Evolutionary conservation across 1,284 basidiomycete species (phyloP).

Genomic region (Malassezia nana): DNA sequence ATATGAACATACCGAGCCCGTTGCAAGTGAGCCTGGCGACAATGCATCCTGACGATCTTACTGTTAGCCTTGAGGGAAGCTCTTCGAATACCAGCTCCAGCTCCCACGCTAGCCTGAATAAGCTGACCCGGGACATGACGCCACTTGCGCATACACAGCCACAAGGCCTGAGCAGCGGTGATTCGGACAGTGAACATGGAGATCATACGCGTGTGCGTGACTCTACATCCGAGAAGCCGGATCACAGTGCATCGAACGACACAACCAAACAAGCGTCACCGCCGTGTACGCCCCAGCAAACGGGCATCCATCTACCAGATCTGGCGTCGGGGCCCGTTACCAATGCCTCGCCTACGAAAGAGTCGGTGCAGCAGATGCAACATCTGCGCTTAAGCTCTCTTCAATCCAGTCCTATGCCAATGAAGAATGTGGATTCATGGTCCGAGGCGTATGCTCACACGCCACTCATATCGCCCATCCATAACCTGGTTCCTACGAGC

Average conservation of each 20-base stretch:
- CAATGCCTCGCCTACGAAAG: neutral
- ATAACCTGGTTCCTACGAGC: neutral
- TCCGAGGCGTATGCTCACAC: neutral
- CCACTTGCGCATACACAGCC: neutral
- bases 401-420: neutral
- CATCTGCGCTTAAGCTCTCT: neutral
- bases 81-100: conserved; percentile 12
- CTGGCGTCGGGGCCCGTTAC: neutral
- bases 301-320: neutral
- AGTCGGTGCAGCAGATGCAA: neutral
- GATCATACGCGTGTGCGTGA: neutral
- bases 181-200: conserved; percentile 11
- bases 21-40: neutral
- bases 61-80: conserved; percentile 11
- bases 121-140: neutral
- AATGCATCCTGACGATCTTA: conserved; percentile 8
- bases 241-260: neutral
- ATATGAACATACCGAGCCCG: neutral
- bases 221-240: neutral
- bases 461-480: neutral
- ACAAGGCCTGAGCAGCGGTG: neutral
- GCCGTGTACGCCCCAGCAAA: conserved; percentile 1
- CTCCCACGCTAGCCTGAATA: conserved; percentile 2
- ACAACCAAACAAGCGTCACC: neutral
- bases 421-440: neutral